Evolutionary conservation across 2,329 filamentous ascomycete genomes (phyloP).

Genomic region (Pseudogymnoascus sp.): DNA sequence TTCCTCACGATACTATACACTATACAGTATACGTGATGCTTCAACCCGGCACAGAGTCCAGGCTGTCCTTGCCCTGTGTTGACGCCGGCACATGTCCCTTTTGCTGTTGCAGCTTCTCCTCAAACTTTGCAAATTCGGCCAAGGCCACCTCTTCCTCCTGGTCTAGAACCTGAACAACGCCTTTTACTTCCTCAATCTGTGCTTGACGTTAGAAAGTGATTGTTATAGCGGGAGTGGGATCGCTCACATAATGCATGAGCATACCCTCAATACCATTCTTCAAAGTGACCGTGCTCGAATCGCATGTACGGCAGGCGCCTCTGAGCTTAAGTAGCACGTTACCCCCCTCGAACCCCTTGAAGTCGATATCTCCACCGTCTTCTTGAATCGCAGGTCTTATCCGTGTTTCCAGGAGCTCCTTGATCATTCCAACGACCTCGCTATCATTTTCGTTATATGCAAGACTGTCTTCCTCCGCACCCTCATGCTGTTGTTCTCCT

Average conservation of each 20-base stretch:
- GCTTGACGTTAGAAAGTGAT: neutral
- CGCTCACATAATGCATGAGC: conserved; percentile 87
- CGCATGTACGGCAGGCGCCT: conserved; percentile 90
- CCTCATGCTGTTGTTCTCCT: conserved; percentile 41
- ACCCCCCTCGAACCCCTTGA: conserved; percentile 79
- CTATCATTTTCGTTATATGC: conserved; percentile 84
- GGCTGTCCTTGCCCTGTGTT: conserved; percentile 12
- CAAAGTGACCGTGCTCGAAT: conserved; percentile 91
- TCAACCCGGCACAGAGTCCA: conserved; percentile 3
- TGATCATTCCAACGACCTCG: conserved; percentile 97
- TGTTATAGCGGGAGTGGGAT: neutral
- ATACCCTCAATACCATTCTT: conserved; percentile 98
- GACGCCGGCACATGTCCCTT: conserved; percentile 30
- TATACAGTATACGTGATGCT: neutral
- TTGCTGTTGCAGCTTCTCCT: conserved; percentile 67
- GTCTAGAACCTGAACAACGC: conserved; percentile 83
- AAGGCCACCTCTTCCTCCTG: conserved; percentile 84
- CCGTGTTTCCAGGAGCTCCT: conserved; percentile 89
- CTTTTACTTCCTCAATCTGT: conserved; percentile 91
- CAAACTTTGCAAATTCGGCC: conserved; percentile 87
- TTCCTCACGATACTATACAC: neutral
- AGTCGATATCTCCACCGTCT: conserved; percentile 96
- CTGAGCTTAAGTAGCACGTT: conserved; percentile 80
- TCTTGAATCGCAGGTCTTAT: conserved; percentile 95
- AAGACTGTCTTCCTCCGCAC: conserved; percentile 57